Percentiles rank a stretch among this genome's conserved stretches.
Conservation (phyloP, 768 basidiomycete species). For the Candolleomyces aberdarensis region DNA sequence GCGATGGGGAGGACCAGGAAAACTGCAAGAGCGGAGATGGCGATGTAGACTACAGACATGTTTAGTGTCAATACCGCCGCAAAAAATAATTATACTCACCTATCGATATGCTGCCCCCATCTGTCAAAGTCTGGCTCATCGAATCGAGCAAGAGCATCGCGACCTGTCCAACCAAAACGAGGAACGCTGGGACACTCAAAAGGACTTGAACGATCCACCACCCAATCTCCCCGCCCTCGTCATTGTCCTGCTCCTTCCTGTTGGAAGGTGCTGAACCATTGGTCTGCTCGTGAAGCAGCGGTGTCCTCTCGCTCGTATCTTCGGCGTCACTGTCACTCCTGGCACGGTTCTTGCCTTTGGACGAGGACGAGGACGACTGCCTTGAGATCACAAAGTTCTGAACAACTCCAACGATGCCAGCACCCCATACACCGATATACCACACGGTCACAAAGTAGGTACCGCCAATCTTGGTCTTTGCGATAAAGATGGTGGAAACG, state of each 20-base stretch:
- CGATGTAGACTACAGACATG: conserved; percentile 44
- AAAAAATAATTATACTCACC: conserved; percentile 36
- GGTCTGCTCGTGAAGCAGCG: conserved; percentile 8
- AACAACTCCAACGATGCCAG: conserved; percentile 18
- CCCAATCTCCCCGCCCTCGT: conserved; percentile 25
- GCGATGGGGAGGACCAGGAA: conserved; percentile 57
- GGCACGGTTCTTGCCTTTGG: conserved; percentile 50
- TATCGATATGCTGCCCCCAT: conserved; percentile 49
- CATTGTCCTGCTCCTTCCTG: neutral
- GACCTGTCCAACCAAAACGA: conserved; percentile 52
- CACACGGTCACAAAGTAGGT: conserved; percentile 56
- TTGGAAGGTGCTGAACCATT: neutral
- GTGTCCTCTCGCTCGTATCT: conserved; percentile 8
- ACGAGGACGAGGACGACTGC: conserved; percentile 17
- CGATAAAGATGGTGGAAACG: conserved; percentile 42
- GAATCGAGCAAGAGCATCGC: conserved; percentile 43
- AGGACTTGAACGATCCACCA: conserved; percentile 63
- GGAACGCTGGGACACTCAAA: conserved; percentile 49
- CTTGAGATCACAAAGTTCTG: conserved; percentile 7
- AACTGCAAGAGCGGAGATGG: conserved; percentile 41
- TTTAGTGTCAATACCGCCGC: neutral
- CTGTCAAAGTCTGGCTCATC: conserved; percentile 55
- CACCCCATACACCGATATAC: conserved; percentile 31
- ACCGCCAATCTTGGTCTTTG: conserved; percentile 43
- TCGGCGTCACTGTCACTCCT: neutral